Percentiles rank a stretch among this genome's conserved stretches.
These are phyloP conservation scores for Candida gigantensis DNA, from an alignment of 1,139 yeast species.

Conservation along the genomic window DNA sequence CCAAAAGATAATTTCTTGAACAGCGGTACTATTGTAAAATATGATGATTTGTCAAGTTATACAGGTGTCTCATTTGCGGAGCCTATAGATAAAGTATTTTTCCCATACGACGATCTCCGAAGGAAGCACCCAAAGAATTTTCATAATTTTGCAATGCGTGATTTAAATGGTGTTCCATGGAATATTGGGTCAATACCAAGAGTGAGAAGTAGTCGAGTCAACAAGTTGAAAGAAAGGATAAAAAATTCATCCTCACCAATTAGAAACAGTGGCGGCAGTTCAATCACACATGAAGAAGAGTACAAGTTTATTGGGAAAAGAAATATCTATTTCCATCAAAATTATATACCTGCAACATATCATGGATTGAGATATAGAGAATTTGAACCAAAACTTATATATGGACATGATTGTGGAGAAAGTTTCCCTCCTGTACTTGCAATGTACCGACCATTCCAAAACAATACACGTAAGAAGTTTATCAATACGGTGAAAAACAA, in stretches of 20 bases:
- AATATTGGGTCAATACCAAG: constrained; percentile 50
- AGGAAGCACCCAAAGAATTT: constrained; percentile 14
- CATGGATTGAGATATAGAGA: constrained; percentile 18
- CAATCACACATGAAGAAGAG: constrained; percentile 19
- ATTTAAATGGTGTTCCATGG: constrained; percentile 34
- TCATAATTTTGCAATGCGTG: constrained; percentile 34
- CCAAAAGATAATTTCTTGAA: constrained; percentile 12
- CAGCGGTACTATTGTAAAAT: constrained; percentile 8
- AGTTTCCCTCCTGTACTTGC: constrained; percentile 46
- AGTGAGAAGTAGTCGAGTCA: constrained; percentile 23
- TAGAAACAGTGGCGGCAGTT: too few relatives aligned
- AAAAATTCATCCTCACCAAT: constrained; percentile 5
- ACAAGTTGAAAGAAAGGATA: constrained; percentile 20
- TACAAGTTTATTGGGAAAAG: constrained; percentile 28
- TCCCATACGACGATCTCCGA: constrained; percentile 21
- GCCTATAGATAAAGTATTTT: constrained; percentile 23
- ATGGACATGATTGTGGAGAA: constrained; percentile 24
- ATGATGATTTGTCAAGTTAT: constrained; percentile 17
- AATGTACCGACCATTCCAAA: constrained; percentile 56
- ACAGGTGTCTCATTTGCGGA: constrained; percentile 32
- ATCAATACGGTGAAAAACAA: constrained; percentile 24
- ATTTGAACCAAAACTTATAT: constrained; percentile 29
- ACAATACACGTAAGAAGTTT: constrained; percentile 42
- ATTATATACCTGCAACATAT: constrained; percentile 19
- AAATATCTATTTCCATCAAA: constrained; percentile 35